Conservation (phyloP, 2,329 filamentous ascomycete genomes). For the Elsinoe australis region DNA sequence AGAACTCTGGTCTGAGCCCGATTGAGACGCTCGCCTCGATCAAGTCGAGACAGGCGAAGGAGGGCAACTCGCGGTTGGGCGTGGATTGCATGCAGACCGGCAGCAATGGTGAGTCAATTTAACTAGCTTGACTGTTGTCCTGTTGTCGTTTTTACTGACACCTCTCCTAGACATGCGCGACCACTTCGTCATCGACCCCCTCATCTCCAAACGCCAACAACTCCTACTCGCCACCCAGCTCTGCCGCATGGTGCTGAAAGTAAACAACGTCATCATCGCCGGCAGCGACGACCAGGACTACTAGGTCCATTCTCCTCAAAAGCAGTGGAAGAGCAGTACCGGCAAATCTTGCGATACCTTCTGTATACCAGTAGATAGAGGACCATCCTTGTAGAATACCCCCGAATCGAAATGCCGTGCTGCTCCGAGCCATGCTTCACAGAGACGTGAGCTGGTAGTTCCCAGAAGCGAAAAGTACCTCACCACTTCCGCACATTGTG, state of each 20-base stretch:
- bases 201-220: conserved; percentile 98
- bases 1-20: conserved; percentile 93
- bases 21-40: conserved; percentile 91
- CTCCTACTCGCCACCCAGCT: conserved; percentile 92
- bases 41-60: conserved; percentile 94
- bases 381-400: conserved; percentile 10
- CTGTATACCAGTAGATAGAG: not conserved
- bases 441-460: too few species aligned
- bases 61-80: conserved; percentile 68
- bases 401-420: too few species aligned
- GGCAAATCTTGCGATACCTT: too few species aligned
- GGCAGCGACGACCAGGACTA: conserved; percentile 82
- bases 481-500: too few species aligned
- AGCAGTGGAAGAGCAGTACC: not conserved
- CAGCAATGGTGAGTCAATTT: conserved; percentile 58
- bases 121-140: not conserved
- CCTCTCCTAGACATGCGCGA: conserved; percentile 77
- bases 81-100: conserved; percentile 97
- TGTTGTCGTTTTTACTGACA: not conserved
- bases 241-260: conserved; percentile 95
- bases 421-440: too few species aligned
- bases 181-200: conserved; percentile 93
- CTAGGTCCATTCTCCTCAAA: conserved; percentile 34
- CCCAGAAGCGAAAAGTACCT: too few species aligned
- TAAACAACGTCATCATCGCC: conserved; percentile 90